Conservation (phyloP, 148 eudicot genomes). For the Rhododendron ferrugineum region DNA sequence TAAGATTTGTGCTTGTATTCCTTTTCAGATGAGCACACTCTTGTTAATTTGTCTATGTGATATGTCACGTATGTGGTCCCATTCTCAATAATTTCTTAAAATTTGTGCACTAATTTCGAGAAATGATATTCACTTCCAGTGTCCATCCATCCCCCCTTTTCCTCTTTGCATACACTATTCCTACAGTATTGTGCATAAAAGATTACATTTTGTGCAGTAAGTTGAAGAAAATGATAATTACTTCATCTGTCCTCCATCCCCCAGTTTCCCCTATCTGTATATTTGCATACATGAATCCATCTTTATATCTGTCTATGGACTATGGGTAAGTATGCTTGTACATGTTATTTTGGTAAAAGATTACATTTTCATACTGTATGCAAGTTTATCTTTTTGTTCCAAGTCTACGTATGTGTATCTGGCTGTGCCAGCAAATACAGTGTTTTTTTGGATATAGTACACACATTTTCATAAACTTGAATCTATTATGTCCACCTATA, state of each 20-base stretch:
- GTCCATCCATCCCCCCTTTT: neutral
- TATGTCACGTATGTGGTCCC: too few relatives aligned
- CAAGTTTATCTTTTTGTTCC: neutral
- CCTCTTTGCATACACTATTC: neutral
- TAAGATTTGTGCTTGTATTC: neutral
- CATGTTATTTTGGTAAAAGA: neutral
- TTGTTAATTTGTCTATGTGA: neutral
- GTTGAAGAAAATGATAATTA: neutral
- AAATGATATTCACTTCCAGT: neutral
- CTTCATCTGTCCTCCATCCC: neutral
- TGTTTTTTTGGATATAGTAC: neutral
- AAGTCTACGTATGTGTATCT: neutral
- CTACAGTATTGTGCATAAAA: neutral
- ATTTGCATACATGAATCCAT: too few relatives aligned
- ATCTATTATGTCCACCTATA: neutral
- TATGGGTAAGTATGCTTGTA: neutral
- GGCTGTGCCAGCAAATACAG: neutral
- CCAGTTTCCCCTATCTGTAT: neutral
- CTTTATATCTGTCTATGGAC: neutral
- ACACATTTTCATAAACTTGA: neutral
- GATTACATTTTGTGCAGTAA: neutral
- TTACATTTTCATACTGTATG: neutral
- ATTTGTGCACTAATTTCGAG: neutral
- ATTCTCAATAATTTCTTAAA: neutral
- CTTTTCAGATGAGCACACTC: neutral